Evolutionary conservation across 169 alveolate genomes (phyloP).

Genomic region (Blepharisma undulans): DNA sequence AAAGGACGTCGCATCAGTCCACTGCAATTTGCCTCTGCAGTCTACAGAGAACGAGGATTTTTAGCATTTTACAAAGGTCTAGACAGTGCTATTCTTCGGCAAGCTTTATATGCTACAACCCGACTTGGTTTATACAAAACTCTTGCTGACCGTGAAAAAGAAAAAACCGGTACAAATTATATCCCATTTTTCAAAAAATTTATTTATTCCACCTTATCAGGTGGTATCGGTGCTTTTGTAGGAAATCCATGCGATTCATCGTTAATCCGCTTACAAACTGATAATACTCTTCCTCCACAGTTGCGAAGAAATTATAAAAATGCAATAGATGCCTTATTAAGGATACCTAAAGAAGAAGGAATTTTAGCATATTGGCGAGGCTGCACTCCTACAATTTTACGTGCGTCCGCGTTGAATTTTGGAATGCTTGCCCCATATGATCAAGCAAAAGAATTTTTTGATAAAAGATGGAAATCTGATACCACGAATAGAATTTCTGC

Average conservation of each 20-base stretch:
- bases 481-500: constrained; percentile 75
- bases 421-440: constrained; percentile 92
- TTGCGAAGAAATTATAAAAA: constrained; percentile 91
- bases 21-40: constrained; percentile 59
- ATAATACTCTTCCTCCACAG: constrained; percentile 91
- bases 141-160: constrained; percentile 79
- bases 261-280: constrained; percentile 91
- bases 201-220: constrained; percentile 90
- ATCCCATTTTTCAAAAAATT: constrained; percentile 89
- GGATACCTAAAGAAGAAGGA: constrained; percentile 93
- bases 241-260: constrained; percentile 98
- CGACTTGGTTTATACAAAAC: constrained; percentile 94
- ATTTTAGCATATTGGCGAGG: constrained; percentile 94
- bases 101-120: constrained; percentile 93
- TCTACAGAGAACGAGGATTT: constrained; percentile 65
- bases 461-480: constrained; percentile 62
- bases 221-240: constrained; percentile 93
- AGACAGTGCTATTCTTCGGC: constrained; percentile 94
- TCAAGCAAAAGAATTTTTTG: constrained; percentile 89
- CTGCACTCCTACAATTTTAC: constrained; percentile 92
- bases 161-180: constrained; percentile 59
- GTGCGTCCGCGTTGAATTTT: constrained; percentile 95
- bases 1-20: constrained; percentile 62
- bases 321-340: constrained; percentile 70
- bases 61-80: constrained; percentile 89